phyloP scores from a whole-genome alignment of 1,284 basidiomycete genomes.

The Stereum hirsutum region DNA sequence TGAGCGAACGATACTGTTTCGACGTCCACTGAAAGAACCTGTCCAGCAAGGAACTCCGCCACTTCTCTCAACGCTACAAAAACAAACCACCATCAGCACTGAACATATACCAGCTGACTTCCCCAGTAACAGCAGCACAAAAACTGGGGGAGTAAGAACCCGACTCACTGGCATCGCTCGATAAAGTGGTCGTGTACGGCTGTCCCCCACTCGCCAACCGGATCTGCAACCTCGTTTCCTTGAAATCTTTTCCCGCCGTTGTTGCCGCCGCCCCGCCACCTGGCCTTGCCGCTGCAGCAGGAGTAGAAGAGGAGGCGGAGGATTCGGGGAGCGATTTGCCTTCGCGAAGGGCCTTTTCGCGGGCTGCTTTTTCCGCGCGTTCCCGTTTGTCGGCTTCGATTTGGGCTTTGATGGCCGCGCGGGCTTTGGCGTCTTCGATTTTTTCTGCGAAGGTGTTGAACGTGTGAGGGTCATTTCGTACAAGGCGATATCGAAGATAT shows the following conservation, averaged over 20 bases:
- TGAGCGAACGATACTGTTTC: slow-evolving; percentile 70
- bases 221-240: slow-evolving; percentile 81
- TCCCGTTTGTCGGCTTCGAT: slow-evolving; percentile 90
- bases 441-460: slow-evolving; percentile 61
- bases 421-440: slow-evolving; percentile 76
- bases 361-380: slow-evolving; percentile 79
- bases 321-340: slow-evolving; percentile 38
- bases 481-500: background rate
- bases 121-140: slow-evolving; percentile 2
- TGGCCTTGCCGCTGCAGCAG: slow-evolving; percentile 22
- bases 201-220: slow-evolving; percentile 72
- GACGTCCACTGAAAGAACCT: slow-evolving; percentile 60
- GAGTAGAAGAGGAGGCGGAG: slow-evolving; percentile 15
- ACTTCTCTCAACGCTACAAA: slow-evolving; percentile 69
- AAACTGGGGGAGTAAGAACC: background rate
- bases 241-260: slow-evolving; percentile 60
- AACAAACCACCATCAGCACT: background rate
- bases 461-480: background rate
- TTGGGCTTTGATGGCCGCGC: slow-evolving; percentile 80
- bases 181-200: slow-evolving; percentile 72
- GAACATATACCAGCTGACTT: slow-evolving; percentile 3
- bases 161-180: slow-evolving; percentile 74
- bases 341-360: slow-evolving; percentile 83
- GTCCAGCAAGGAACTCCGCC: slow-evolving; percentile 77
- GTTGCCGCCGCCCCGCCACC: slow-evolving; percentile 17